Conservation (phyloP, 1,284 basidiomycete genomes). For the Apiotrichum domesticum region DNA sequence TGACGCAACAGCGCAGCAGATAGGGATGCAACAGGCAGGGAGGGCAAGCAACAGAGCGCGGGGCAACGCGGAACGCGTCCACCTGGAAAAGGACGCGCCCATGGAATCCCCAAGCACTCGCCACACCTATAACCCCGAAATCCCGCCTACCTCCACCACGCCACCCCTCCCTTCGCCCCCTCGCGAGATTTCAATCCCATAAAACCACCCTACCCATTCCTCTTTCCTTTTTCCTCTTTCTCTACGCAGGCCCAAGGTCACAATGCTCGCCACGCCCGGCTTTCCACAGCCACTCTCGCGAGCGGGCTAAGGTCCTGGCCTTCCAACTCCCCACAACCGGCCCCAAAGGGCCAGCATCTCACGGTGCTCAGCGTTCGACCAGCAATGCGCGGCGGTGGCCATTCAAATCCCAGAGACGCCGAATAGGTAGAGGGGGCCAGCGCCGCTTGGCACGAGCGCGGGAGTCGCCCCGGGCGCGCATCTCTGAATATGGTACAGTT, state of each 20-base stretch:
- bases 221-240: background rate
- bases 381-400: conserved; percentile 42
- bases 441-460: conserved; percentile 42
- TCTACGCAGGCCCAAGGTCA: conserved; percentile 44
- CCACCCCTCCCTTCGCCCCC: too few relatives aligned
- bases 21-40: too few relatives aligned
- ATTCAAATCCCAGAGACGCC: conserved; percentile 31
- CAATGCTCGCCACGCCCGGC: conserved; percentile 44
- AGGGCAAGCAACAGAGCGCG: too few relatives aligned
- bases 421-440: background rate
- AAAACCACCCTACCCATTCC: too few relatives aligned
- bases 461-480: conserved; percentile 22
- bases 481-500: too few relatives aligned
- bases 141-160: too few relatives aligned
- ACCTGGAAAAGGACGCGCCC: too few relatives aligned
- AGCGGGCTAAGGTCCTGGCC: conserved; percentile 51
- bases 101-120: too few relatives aligned
- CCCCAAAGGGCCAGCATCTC: conserved; percentile 42
- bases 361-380: conserved; percentile 44
- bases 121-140: too few relatives aligned
- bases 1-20: too few relatives aligned
- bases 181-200: too few relatives aligned
- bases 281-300: conserved; percentile 24
- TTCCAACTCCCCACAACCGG: conserved; percentile 43
- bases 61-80: too few relatives aligned